Evolutionary conservation across 345 rosid genomes (phyloP).

Genomic region (Geranium brycei): DNA sequence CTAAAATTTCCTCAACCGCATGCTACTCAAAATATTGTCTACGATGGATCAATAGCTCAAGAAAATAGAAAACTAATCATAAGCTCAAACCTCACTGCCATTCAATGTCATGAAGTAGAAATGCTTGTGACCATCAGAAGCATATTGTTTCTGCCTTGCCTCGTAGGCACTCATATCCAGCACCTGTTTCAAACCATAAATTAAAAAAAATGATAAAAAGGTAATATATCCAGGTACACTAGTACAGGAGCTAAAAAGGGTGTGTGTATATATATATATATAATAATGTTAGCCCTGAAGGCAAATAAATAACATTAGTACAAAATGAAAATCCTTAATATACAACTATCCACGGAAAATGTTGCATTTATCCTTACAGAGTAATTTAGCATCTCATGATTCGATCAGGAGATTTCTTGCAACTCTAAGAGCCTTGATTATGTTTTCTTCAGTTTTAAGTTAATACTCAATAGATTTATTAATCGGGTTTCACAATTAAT

Average conservation of each 20-base stretch:
- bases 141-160: conserved; percentile 79
- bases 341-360: neutral
- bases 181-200: conserved; percentile 39
- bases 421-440: neutral
- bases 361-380: neutral
- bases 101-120: conserved; percentile 97
- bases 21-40: too few relatives aligned
- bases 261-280: too few relatives aligned
- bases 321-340: neutral
- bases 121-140: conserved; percentile 84
- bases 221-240: neutral
- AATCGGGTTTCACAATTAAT: neutral
- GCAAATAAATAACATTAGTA: neutral
- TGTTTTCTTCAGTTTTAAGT: neutral
- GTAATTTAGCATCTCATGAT: neutral
- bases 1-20: neutral
- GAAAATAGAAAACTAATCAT: neutral
- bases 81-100: conserved; percentile 75
- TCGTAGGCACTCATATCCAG: conserved; percentile 86
- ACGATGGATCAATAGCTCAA: neutral
- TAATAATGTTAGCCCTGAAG: too few relatives aligned
- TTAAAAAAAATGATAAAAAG: neutral
- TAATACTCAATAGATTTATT: neutral
- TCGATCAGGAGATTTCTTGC: neutral
- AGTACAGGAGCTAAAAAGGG: neutral